A percentile compares a stretch with the other conserved stretches of the same genome.
Evolutionary conservation across 169 alveolate species (phyloP).

Genomic region (Sarcocystis neurona): DNA sequence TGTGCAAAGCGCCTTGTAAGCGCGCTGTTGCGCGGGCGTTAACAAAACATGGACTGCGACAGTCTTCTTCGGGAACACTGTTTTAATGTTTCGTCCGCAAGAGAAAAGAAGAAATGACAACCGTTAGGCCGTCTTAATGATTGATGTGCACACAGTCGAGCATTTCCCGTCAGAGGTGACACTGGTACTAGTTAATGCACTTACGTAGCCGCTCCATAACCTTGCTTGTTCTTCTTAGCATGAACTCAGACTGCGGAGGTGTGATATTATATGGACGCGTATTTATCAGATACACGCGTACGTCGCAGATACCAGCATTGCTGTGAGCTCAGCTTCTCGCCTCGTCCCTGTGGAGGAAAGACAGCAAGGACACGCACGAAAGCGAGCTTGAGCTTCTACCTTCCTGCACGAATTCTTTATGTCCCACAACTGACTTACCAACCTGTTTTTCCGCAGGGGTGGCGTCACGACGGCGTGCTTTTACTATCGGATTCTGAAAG

Average conservation of each 20-base stretch:
- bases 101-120: too few species aligned
- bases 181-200: background rate
- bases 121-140: too few species aligned
- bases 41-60: slow-evolving; percentile 31
- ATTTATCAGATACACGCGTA: background rate
- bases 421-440: background rate
- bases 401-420: background rate
- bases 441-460: slow-evolving; percentile 3
- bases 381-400: background rate
- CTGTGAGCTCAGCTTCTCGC: slow-evolving; percentile 47
- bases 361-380: background rate
- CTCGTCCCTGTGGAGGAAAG: background rate
- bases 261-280: background rate
- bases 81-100: too few species aligned
- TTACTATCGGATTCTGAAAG: slow-evolving; percentile 38
- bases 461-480: slow-evolving; percentile 41
- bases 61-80: slow-evolving; percentile 51
- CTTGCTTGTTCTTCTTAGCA: slow-evolving; percentile 36
- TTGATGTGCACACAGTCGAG: background rate
- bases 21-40: background rate
- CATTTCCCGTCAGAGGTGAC: background rate
- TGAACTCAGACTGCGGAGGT: slow-evolving; percentile 37
- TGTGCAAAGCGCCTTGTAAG: slow-evolving; percentile 35
- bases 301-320: too few species aligned
- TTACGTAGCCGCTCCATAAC: slow-evolving; percentile 32